phyloP scores from a whole-genome alignment of 495 filamentous ascomycete genomes.

The Tirmania nivea region DNA sequence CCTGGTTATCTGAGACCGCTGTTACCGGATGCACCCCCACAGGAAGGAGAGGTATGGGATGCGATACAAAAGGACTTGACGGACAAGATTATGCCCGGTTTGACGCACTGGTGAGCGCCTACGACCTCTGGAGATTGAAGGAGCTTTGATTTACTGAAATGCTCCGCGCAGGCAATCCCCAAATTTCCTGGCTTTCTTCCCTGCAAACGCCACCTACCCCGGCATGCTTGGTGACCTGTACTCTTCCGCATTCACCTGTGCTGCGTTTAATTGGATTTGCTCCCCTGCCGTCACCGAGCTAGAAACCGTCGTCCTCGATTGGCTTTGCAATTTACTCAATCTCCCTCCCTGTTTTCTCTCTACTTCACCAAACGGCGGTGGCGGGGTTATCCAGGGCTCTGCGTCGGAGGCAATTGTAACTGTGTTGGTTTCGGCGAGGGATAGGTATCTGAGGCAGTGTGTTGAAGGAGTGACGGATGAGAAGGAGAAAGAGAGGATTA shows the following conservation, averaged over 20 bases:
- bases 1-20: constrained; percentile 73
- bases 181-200: constrained; percentile 94
- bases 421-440: constrained; percentile 71
- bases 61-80: constrained; percentile 73
- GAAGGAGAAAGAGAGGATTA: constrained; percentile 39
- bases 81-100: constrained; percentile 69
- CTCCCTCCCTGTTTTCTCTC: constrained; percentile 61
- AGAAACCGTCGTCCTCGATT: constrained; percentile 85
- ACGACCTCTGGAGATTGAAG: neutral
- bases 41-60: constrained; percentile 53
- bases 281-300: constrained; percentile 88
- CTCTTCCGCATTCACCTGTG: constrained; percentile 63
- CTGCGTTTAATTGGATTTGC: constrained; percentile 95
- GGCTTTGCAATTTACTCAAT: constrained; percentile 53
- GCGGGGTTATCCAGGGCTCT: constrained; percentile 87
- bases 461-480: constrained; percentile 30
- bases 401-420: constrained; percentile 77
- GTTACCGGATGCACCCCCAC: constrained; percentile 51
- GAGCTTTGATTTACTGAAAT: neutral
- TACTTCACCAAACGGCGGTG: constrained; percentile 46
- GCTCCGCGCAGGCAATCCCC: constrained; percentile 42
- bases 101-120: constrained; percentile 64
- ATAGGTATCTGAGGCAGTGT: constrained; percentile 46
- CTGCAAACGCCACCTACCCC: constrained; percentile 61
- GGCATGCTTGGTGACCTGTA: constrained; percentile 88